Conservation (phyloP, 139 green algal species). For the Chlorella sp. region DNA sequence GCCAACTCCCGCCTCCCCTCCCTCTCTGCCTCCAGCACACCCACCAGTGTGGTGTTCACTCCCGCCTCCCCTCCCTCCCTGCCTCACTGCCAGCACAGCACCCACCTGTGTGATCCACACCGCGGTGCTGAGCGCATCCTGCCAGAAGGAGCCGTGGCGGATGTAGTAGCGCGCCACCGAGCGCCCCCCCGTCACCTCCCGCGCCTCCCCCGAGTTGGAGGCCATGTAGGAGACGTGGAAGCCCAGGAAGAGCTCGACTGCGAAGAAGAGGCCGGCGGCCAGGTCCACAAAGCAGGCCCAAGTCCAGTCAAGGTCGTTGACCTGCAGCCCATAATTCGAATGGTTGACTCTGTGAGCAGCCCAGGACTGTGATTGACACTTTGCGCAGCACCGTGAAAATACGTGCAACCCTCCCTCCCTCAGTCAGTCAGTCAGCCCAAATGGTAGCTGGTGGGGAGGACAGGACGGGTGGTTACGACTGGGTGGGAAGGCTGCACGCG, state of each 20-base stretch:
- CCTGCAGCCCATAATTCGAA: not conserved
- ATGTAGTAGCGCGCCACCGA: conserved; percentile 25
- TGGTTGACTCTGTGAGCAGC: too few species aligned
- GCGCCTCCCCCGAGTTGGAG: not conserved
- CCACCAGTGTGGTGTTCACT: too few species aligned
- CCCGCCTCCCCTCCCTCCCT: too few species aligned
- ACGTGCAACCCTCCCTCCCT: too few species aligned
- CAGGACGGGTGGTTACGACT: not conserved
- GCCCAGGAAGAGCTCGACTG: conserved; percentile 18
- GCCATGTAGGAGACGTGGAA: conserved; percentile 22
- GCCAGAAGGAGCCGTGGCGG: conserved; percentile 15
- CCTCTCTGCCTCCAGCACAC: too few species aligned
- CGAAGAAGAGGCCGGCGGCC: conserved; percentile 5
- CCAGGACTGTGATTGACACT: too few species aligned
- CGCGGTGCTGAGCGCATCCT: conserved; percentile 15
- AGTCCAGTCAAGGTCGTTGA: conserved; percentile 19
- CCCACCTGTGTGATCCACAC: conserved; percentile 30
- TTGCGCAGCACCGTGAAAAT: too few species aligned
- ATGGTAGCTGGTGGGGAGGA: not conserved
- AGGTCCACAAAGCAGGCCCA: conserved; percentile 30
- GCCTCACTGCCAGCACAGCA: not conserved
- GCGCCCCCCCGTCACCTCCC: conserved; percentile 2
- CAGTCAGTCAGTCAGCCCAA: too few species aligned
- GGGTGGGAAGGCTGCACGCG: not conserved
- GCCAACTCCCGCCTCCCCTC: too few species aligned